Evolutionary conservation across 306 rosid genomes (phyloP).

Genomic region (Lathyrus sativus): DNA sequence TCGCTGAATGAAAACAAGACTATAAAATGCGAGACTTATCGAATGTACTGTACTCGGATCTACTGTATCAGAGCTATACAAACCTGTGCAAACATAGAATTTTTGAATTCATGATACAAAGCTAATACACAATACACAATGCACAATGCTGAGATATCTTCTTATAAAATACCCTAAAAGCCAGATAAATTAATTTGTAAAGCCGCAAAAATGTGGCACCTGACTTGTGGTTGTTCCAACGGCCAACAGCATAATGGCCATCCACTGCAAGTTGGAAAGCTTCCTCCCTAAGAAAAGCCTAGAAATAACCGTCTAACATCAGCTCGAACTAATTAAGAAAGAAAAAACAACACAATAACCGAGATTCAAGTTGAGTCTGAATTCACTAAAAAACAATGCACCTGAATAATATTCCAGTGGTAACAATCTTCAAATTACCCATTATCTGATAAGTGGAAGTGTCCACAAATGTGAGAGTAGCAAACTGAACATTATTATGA

Average conservation of each 20-base stretch:
- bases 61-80: not conserved
- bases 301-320: conserved; percentile 13
- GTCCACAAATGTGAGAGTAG: conserved; percentile 84
- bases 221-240: conserved; percentile 98
- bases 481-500: conserved; percentile 88
- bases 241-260: conserved; percentile 82
- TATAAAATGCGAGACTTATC: too few species aligned
- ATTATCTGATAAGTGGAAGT: conserved; percentile 95
- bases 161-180: not conserved
- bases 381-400: conserved; percentile 31
- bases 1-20: not conserved
- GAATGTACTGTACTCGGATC: not conserved
- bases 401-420: conserved; percentile 91
- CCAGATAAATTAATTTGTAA: not conserved
- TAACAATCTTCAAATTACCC: conserved; percentile 96
- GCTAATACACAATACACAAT: not conserved
- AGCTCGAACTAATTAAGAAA: conserved; percentile 36
- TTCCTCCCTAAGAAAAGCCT: conserved; percentile 81
- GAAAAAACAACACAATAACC: conserved; percentile 4
- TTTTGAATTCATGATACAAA: conserved; percentile 10
- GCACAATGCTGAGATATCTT: not conserved
- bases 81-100: not conserved
- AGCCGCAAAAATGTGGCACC: conserved; percentile 42
- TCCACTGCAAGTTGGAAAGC: conserved; percentile 89
- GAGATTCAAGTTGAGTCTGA: not conserved